Evolutionary conservation across 2,329 filamentous ascomycete species (phyloP), one percentile per base, ranked within the genome.

Genomic region (Diplodia sapinea): DNA sequence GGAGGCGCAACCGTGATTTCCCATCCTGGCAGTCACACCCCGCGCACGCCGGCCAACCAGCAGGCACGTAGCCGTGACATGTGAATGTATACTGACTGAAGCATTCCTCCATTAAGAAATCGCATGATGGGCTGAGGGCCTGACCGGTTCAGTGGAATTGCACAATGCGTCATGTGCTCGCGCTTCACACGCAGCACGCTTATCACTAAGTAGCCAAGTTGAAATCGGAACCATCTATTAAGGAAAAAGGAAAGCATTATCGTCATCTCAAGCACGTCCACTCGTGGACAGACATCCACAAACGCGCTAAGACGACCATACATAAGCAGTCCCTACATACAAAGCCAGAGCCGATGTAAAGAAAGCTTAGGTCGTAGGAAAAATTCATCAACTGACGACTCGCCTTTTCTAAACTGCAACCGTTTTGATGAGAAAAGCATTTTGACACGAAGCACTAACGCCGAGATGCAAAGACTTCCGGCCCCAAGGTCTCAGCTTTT

Each of bases 361-460:
- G 75, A 73, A 75, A 74, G 75, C 71, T 74, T 71, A 75, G 73
- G 71, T 72, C 71, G 69, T 69, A 74, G 67, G 69, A 72, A 71
- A 62, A 62, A 62, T 33, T 61, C 66, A 68, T 68, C 57, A 64
- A 57, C 33, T 64, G 49, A 64, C 61, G 65, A 68, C 59, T 56
- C 40, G 40, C 54, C 72, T 71, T 76, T 74, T 78, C 76, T 78
- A 74, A 70, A 71, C 71, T 74, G 71, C 72, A 74, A 74, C 74
- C 74, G 75, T 77, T 75, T 74, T 72, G 72, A 73, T 72, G 72
- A 73, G 71, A 75, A 69, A 78, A 75, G 73, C 74, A 77, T 73
- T 75, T 78, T 75, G 76, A 78, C 73, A 75, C 75, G 74, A 77
- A 62, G 47, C 73, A 77, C 73, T 72, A 79, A 79, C 78, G 78